Evolutionary conservation across 106 monocot genomes (phyloP).

Genomic region (Phalaenopsis aphrodite): DNA sequence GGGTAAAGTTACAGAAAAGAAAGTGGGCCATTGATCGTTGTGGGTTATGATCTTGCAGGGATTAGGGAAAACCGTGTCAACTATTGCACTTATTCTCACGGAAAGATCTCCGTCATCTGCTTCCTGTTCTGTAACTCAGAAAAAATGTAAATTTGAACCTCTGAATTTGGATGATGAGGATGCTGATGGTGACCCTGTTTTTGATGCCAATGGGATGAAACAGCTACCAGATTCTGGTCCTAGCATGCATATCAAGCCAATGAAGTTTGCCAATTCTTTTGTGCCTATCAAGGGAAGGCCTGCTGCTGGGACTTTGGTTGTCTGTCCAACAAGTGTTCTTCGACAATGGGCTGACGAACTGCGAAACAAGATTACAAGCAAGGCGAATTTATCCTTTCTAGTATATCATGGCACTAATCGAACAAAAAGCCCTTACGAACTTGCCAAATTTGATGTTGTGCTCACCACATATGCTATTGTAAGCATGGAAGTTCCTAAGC

Average conservation of each 20-base stretch:
- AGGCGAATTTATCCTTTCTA: conserved; percentile 66
- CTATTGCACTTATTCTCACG: conserved; percentile 77
- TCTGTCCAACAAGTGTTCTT: conserved; percentile 95
- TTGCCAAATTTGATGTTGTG: conserved; percentile 87
- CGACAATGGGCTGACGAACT: conserved; percentile 95
- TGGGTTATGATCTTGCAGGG: conserved; percentile 39
- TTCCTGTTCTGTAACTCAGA: conserved; percentile 13
- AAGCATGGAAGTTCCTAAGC: conserved; percentile 85
- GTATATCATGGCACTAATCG: conserved; percentile 89
- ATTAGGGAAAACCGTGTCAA: conserved; percentile 87
- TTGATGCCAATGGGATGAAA: conserved; percentile 11
- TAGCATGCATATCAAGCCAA: neutral
- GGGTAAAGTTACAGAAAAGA: neutral
- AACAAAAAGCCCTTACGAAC: conserved; percentile 78
- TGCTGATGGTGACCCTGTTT: conserved; percentile 24
- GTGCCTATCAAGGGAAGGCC: conserved; percentile 41
- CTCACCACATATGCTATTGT: conserved; percentile 95
- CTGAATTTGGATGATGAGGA: conserved; percentile 62
- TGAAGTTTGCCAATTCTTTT: conserved; percentile 21
- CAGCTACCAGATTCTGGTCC: conserved; percentile 7
- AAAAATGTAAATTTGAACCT: conserved; percentile 39
- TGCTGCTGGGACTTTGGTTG: conserved; percentile 87
- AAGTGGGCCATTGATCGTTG: neutral
- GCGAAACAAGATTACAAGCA: conserved; percentile 53
- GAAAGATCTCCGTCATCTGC: conserved; percentile 50